Evolutionary conservation across 1,139 yeast genomes (phyloP), one percentile per base, ranked within the genome.

Genomic region (Blastobotrys malaysiensis): DNA sequence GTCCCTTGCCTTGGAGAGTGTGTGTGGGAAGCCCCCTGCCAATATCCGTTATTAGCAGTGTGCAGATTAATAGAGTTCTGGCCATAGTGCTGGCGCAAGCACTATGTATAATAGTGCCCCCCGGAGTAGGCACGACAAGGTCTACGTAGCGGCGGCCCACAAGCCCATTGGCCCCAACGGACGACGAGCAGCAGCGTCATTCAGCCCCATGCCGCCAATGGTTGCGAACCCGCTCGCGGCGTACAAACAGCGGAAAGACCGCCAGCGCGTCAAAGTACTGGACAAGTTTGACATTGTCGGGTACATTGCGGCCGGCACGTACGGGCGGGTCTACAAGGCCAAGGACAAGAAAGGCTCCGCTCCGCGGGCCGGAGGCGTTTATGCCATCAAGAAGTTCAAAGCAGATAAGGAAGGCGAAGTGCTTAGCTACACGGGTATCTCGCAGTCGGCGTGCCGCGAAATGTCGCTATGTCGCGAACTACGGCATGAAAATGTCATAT

Each of bases 251-350:
- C 78, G 97, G 46, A 86, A 86, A 65, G 96, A 89, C 66, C 70
- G 79, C 39, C 73, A 81, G 3, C 73, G 96, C 54, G 78, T 81
- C 46, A 83, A 88, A 5, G 96, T 93, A 2, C 73, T 89, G 26
- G 84, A 86, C 49, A 86, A 86, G 61, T 93, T 91, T 69, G 91
- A 86, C 59, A 86, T 95, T 58, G 74, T 89, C 31, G 99, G 99
- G 0, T 93, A 93, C 70, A 95, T 93, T 58, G 99, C 99, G 0
- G 97, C 99, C 0, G 99, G 99, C 44, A 93, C 99, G 0, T 93
- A 93, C 69, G 99, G 99, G 22, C 64, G 95, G 61, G 99, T 93
- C 26, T 95, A 90, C 73, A 93, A 93, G 68, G 98, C 98, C 14
- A 80, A 79, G 59, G 73, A 78, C 26, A 65, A 64, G 27, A 39